phyloP scores from a whole-genome alignment of 2,329 filamentous ascomycete species.

The Anisogramma anomala region DNA sequence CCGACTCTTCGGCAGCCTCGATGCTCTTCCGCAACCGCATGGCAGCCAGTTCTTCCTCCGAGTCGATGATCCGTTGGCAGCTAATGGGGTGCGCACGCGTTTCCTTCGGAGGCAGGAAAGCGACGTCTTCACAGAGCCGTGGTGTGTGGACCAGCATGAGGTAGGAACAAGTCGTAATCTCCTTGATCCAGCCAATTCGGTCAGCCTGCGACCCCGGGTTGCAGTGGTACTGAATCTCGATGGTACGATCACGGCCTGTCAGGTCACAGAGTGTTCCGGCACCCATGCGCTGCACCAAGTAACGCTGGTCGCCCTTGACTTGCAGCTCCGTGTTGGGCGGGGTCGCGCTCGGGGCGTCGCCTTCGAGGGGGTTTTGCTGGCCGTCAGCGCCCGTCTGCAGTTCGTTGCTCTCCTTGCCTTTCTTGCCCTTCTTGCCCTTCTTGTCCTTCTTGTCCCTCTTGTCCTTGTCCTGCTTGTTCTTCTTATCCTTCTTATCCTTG shows the following conservation, averaged over 20 bases:
- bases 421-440: slow-evolving; percentile 20
- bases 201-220: slow-evolving; percentile 61
- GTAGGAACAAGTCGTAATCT: slow-evolving; percentile 82
- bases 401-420: slow-evolving; percentile 18
- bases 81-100: slow-evolving; percentile 65
- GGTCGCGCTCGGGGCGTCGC: slow-evolving; percentile 10
- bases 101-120: slow-evolving; percentile 71
- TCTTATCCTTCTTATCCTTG: slow-evolving; percentile 20
- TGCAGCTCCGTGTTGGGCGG: slow-evolving; percentile 54
- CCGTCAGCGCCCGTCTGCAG: slow-evolving; percentile 21
- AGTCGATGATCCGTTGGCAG: slow-evolving; percentile 57
- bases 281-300: slow-evolving; percentile 70
- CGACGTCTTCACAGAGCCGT: slow-evolving; percentile 74
- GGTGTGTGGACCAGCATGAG: slow-evolving; percentile 89
- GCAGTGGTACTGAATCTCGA: slow-evolving; percentile 75
- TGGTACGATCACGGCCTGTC: slow-evolving; percentile 67
- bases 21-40: slow-evolving; percentile 26
- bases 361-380: slow-evolving; percentile 7
- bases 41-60: slow-evolving; percentile 36
- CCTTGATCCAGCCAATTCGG: slow-evolving; percentile 85
- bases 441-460: slow-evolving; percentile 11
- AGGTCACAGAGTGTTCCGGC: slow-evolving; percentile 78
- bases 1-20: slow-evolving; percentile 26
- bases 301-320: slow-evolving; percentile 71
- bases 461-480: slow-evolving; percentile 18